Evolutionary conservation across 2,329 filamentous ascomycete species (phyloP), one percentile per base, ranked within the genome.

Genomic region (Colletotrichum tofieldiae): DNA sequence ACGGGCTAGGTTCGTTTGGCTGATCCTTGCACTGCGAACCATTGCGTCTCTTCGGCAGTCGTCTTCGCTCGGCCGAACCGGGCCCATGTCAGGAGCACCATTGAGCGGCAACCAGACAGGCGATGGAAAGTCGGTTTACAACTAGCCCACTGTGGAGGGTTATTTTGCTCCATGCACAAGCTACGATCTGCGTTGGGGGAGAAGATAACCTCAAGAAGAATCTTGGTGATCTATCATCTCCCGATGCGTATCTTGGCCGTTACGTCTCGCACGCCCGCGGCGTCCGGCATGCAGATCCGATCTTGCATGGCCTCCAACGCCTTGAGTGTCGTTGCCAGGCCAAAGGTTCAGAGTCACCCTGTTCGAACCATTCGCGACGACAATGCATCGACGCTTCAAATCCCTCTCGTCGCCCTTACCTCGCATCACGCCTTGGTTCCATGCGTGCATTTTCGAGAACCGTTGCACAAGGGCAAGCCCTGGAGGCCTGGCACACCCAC

Each of bases 211-310:
- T 68, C 41, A 29, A 43, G 41, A 54, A 39, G 20, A 26, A 11
- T 37, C 23, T 52, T 32, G 26, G 43, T 51, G 41, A 61, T 59
- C 32, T 58, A 55, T 37, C 39, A 41, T 49, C 49, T 32, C 51
- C 60, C 35, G 23, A 12, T 32, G 35, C 18, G 56, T 45, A 32
- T 49, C 58, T 39, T 51, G 41, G 47, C 45, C n/a, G 37, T 72
- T 51, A 47, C 65, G 49, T 68, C 65, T 72, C 65, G 68, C 29
- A n/a, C 64, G 29, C 64, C 58, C 59, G 63, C 56, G 47, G 61
- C 32, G 41, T 49, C 47, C 59, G 58, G 66, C 67, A 54, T 47
- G 23, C 55, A 67, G 67, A 56, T 67, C 67, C 63, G 62, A 62
- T 49, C 58, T 59, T 64, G 58, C 65, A 65, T 56, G 65, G 58